Percentiles rank a stretch among this genome's conserved stretches.
Conservation (phyloP, 2,329 filamentous ascomycete genomes). For the Ceratocystis destructans region DNA sequence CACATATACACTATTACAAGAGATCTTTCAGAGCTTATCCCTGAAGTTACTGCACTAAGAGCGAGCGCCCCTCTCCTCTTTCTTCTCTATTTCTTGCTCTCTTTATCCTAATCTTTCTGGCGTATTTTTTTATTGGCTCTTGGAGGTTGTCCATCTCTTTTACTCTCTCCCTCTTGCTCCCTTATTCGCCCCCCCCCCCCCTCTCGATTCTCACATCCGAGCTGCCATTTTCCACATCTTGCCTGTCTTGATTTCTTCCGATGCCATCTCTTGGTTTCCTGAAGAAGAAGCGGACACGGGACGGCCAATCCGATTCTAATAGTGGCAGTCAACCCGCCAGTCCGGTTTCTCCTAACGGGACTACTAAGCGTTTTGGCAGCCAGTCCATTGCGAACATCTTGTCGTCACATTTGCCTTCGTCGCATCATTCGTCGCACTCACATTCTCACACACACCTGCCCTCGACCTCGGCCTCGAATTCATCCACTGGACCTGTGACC, state of each 20-base stretch:
- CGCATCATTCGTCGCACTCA: constrained; percentile 13
- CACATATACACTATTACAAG: not conserved
- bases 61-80: not conserved
- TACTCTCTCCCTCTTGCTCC: not conserved
- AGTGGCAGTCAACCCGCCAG: constrained; percentile 52
- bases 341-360: constrained; percentile 43
- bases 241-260: constrained; percentile 22
- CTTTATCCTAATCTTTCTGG: not conserved
- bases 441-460: not conserved
- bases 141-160: not conserved
- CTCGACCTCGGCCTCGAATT: constrained; percentile 1
- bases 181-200: not conserved
- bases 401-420: constrained; percentile 15
- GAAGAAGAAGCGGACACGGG: constrained; percentile 98
- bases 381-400: constrained; percentile 15
- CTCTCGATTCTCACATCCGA: not conserved
- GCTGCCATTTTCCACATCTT: constrained; percentile 19
- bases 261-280: constrained; percentile 96
- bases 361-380: constrained; percentile 11
- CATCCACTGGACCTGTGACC: not conserved
- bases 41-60: not conserved
- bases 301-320: constrained; percentile 59
- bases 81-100: not conserved
- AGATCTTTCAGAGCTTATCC: not conserved
- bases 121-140: not conserved